Evolutionary conservation across 2,329 filamentous ascomycete genomes (phyloP).

Genomic region (Claviceps africana): DNA sequence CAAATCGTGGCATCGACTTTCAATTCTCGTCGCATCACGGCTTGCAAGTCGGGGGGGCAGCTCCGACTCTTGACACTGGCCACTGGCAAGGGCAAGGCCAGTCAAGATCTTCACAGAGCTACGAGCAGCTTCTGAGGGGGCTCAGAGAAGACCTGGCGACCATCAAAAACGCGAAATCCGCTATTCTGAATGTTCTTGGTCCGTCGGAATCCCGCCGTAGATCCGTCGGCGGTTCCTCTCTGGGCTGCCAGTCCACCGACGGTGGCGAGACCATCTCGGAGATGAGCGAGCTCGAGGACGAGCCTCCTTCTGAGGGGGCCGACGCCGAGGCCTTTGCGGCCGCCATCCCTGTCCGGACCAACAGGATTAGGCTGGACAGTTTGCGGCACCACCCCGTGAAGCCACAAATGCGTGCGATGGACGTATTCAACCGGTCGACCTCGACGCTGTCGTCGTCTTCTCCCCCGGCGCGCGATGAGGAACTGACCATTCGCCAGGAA

Average conservation of each 20-base stretch:
- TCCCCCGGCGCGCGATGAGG: constrained; percentile 1
- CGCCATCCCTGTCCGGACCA: constrained; percentile 12
- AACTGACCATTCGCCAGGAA: not conserved
- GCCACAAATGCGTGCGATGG: constrained; percentile 14
- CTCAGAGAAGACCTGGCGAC: constrained; percentile 27
- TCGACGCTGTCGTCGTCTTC: not conserved
- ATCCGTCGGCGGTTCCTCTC: not conserved
- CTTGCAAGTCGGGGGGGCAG: constrained; percentile 27
- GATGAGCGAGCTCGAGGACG: constrained; percentile 39
- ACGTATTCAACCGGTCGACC: constrained; percentile 7
- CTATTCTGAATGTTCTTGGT: constrained; percentile 8
- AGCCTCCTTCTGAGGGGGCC: constrained; percentile 11
- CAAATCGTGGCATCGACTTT: constrained; percentile 34
- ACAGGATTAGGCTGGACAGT: constrained; percentile 11
- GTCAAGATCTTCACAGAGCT: constrained; percentile 24
- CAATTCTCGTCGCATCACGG: constrained; percentile 38
- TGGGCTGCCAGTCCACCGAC: constrained; percentile 7
- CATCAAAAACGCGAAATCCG: constrained; percentile 11
- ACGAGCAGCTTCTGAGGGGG: constrained; percentile 26
- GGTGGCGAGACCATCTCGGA: constrained; percentile 25
- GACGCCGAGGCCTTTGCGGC: constrained; percentile 5
- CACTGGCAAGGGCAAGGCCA: constrained; percentile 8
- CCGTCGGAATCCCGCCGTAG: not conserved
- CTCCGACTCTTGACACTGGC: constrained; percentile 12
- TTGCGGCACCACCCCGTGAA: constrained; percentile 13